Conservation (phyloP, 257 asterid species). For the Nicotiana otophora region DNA sequence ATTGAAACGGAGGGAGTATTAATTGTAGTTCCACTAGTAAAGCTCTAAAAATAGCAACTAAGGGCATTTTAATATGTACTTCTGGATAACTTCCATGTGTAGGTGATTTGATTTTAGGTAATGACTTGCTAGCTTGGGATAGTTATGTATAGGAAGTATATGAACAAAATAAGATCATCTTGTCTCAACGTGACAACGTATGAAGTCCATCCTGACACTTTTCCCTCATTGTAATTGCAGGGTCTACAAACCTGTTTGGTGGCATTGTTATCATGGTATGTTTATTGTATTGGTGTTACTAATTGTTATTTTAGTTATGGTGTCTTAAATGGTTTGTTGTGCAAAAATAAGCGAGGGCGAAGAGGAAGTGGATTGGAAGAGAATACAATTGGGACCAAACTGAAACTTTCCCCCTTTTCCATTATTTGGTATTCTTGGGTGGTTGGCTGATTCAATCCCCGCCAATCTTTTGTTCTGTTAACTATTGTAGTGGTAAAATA, state of each 20-base stretch:
- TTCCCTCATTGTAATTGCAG: conserved; percentile 37
- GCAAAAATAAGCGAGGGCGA: not conserved
- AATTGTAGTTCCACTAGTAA: not conserved
- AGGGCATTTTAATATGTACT: not conserved
- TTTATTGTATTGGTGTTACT: conserved; percentile 8
- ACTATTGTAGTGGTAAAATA: not conserved
- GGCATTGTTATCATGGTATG: conserved; percentile 85
- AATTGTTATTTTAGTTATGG: not conserved
- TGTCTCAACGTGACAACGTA: not conserved
- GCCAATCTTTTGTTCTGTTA: not conserved
- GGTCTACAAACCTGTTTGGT: conserved; percentile 94
- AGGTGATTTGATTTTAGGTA: not conserved
- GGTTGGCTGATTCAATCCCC: not conserved
- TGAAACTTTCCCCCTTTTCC: not conserved
- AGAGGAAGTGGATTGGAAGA: not conserved
- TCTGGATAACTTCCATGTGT: not conserved
- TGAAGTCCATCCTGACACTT: conserved; percentile 20
- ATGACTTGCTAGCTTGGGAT: not conserved
- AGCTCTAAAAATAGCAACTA: not conserved
- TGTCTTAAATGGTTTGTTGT: not conserved
- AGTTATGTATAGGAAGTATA: not conserved
- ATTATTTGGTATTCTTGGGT: not conserved
- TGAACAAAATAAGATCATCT: not conserved
- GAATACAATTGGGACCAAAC: not conserved
- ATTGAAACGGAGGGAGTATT: too few species aligned